Base-by-base conservation (phyloP, 371 early-diverging fungal species). In the Phascolomyces articulosus region DNA sequence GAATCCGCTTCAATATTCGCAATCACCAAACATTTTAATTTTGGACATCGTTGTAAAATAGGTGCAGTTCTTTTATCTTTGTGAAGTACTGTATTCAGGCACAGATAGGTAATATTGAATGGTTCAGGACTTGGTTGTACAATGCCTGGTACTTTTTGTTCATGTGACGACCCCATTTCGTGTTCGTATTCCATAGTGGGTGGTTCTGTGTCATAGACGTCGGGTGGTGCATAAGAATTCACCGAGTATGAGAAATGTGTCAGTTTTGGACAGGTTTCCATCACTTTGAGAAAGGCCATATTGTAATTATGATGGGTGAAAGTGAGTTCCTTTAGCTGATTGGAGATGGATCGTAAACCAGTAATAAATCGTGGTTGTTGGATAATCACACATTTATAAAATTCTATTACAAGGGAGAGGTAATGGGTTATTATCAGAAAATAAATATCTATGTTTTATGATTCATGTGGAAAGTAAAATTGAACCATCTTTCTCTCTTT, bases 271-370 rank as follows among this genome's bases (percentile, higher is more conserved):
- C 57, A 57, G 10, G 40, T 18, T 21, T 31, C 23, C 2, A 57
- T 16, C 40, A 57, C 23, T 24, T 38, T 18, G 58, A 69, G 9
- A 41, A 59, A 26, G 48, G 61, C 47, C 58, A 69, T 48, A 63
- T 64, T 53, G 58, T 64, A 2, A 54, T 62, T 60, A 56, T 65
- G 27, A 40, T 62, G 28, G 65, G 54, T 24, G 56, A 64, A 58
- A 57, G 69, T 47, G 62, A 69, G 61, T 62, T 65, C 28, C 41
- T 31, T 57, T 6, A 65, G 29, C 23, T 55, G 58, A 16, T 56
- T 69, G 62, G 61, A 55, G 41, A 54, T 38, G 13, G 55, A 55
- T 53, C 61, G 62, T 53, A 63, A 51, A 24, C 28, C 38, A 9
- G 26, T 16, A 13, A 63, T 44, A 15, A 40, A 54, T 11, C 40